Conservation (phyloP, 331 rosid species). For the Stylosanthes scabra region DNA sequence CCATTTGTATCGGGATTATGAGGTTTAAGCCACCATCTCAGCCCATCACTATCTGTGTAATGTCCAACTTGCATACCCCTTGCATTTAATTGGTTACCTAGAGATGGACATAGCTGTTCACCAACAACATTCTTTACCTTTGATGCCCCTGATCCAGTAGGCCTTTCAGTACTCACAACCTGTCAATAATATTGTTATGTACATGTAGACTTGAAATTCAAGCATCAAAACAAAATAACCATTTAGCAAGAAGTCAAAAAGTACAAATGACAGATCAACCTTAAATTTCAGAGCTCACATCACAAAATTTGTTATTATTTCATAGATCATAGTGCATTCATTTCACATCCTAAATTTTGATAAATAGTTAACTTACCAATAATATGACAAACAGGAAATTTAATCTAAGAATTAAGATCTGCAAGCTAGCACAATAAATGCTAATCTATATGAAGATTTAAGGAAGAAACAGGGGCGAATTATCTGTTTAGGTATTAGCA, state of each 20-base stretch:
- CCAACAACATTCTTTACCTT: constrained; percentile 48
- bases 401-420: constrained; percentile 17
- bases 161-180: constrained; percentile 65
- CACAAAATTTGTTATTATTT: neutral
- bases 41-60: constrained; percentile 60
- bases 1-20: constrained; percentile 60
- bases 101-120: constrained; percentile 52
- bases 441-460: constrained; percentile 13
- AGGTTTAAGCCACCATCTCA: constrained; percentile 70
- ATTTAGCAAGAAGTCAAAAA: constrained; percentile 22
- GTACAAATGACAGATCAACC: constrained; percentile 13
- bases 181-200: constrained; percentile 45
- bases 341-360: constrained; percentile 21
- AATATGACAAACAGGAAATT: constrained; percentile 26
- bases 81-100: constrained; percentile 53
- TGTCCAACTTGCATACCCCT: constrained; percentile 55
- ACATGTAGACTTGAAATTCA: constrained; percentile 26
- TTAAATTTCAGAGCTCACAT: constrained; percentile 25
- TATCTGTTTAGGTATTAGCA: neutral
- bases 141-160: constrained; percentile 56
- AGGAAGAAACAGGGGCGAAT: constrained; percentile 22
- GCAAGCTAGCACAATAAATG: constrained; percentile 15
- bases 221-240: constrained; percentile 14
- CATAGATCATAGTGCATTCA: constrained; percentile 27
- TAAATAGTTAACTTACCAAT: constrained; percentile 21